Evolutionary conservation across 1,139 yeast genomes (phyloP), one percentile per base, ranked within the genome.

Genomic region (Arxiozyma heterogenica): DNA sequence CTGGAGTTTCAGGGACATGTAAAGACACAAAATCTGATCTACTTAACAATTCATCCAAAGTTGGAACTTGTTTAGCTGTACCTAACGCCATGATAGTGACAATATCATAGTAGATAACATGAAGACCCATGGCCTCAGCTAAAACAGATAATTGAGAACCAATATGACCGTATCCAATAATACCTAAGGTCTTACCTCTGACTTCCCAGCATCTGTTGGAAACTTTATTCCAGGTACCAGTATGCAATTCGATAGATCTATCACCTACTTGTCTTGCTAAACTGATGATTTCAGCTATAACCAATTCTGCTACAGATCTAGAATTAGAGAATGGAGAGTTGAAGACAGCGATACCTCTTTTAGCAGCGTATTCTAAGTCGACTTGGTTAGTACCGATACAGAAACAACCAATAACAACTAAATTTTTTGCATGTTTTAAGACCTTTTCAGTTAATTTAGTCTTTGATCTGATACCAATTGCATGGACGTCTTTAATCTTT

Each of bases 331-430:
- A 93, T 55, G 99, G 99, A 42, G 98, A 93, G 79, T 93, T 93
- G 84, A 93, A 93, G 39, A 93, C 98, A 51, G 98, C 91, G 71
- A 91, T 81, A 75, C 99, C 99, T 52, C 81, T 79, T 67, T 84
- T 82, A 59, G 98, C 97, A 57, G 99, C 99, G 65, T 72, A 86
- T 61, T 86, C 88, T 62, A 93, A 79, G 71, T 93, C 94, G 55
- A 93, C 99, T 76, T 93, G 99, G 75, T 93, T 93, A 56, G 98
- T 94, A 67, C 99, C 99, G 66, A 93, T 93, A 78, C 99, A 93
- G 86, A 93, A 93, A 76, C 99, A 93, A 55, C 99, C 99, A 72
- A 94, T 78, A 47, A 82, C 91, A 41, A 88, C 89, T 72, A 93
- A 79, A 75, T 93, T 88, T 70, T 84, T 85, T 54, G 98, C 98